A percentile compares a stretch with the other conserved stretches of the same genome.
Conservation (phyloP, 1,284 basidiomycete genomes). For the Microbotryum intermedium region DNA sequence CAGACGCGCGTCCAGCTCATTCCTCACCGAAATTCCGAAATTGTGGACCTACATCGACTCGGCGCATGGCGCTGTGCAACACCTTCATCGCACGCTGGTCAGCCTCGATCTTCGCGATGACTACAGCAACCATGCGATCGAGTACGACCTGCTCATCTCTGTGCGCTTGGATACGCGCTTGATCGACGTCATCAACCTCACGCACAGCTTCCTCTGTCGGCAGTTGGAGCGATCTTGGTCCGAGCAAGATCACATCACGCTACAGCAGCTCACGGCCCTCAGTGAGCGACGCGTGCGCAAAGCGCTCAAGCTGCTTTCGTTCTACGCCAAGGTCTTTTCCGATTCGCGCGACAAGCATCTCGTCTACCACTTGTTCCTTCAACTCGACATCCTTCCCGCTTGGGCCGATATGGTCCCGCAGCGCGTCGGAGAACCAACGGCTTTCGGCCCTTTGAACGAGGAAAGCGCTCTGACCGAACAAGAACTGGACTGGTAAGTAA, state of each 20-base stretch:
- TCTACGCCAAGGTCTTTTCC: conserved; percentile 24
- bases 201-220: conserved; percentile 16
- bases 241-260: conserved; percentile 1
- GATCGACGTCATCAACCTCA: conserved; percentile 26
- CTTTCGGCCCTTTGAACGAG: conserved; percentile 12
- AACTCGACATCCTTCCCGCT: conserved; percentile 21
- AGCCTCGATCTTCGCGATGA: conserved; percentile 8
- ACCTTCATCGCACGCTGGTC: conserved; percentile 11
- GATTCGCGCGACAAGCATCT: conserved; percentile 23
- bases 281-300: conserved; percentile 25
- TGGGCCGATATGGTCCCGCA: conserved; percentile 22
- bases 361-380: conserved; percentile 26
- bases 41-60: conserved; percentile 23
- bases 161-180: conserved; percentile 25
- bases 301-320: conserved; percentile 22
- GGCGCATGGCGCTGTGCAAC: conserved; percentile 20
- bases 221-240: not conserved
- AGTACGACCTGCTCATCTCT: conserved; percentile 26
- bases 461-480: conserved; percentile 25
- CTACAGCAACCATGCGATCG: conserved; percentile 11
- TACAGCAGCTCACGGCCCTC: conserved; percentile 10
- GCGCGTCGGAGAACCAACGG: conserved; percentile 17
- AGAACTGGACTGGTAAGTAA: conserved; percentile 24
- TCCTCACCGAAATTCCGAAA: conserved; percentile 4
- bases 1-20: not conserved